Evolutionary conservation across 306 rosid genomes (phyloP), one percentile per base, ranked within the genome.

Genomic region (Lathyrus tuberosus): DNA sequence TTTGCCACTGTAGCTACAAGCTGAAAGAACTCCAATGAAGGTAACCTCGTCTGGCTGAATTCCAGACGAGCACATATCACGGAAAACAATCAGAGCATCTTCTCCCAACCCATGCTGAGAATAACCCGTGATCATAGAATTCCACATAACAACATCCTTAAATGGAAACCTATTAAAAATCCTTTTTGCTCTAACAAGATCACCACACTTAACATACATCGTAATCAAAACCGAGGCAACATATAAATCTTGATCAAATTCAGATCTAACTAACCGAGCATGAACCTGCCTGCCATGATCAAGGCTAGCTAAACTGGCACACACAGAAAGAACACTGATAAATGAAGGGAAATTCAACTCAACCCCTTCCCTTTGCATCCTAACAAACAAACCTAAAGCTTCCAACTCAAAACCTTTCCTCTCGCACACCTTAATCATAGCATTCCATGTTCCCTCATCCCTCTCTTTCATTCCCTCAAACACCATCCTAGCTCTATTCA

Each of bases 1-100:
- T 70, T 72, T 82, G 28, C 89, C 89, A 24, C 80, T 73, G 47
- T 84, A 85, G 76, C 89, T 82, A 79, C 88, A 86, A 10, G 88
- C 88, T n/a, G 88, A 79, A 74, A 86, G 91, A 74, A 86, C 86
- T 54, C 91, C 91, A 16, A 86, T 31, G 61, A 86, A 86, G 41
- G 91, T 81, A 77, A 86, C 83, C 77, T 77, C 83, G 18, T 81
- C 86, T 0, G 86, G 88, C 4, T 10, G 59, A 77, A 79, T 30
- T 69, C 84, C 81, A 46, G 31, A 79, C 61, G 81, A 71, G 78
- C 80, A 82, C 91, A 86, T 86, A 5, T 81, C 78, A 63, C 26
- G 38, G 67, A 86, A 86, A 68, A 81, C 75, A 75, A 74, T 49
- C 62, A 84, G 77, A 60, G 86, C 86, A 41, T 79, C 83, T 51